Percentiles rank a stretch among this genome's conserved stretches.
phyloP scores from a whole-genome alignment of 2,329 filamentous ascomycete species.

The Pseudocercospora fijiensis region DNA sequence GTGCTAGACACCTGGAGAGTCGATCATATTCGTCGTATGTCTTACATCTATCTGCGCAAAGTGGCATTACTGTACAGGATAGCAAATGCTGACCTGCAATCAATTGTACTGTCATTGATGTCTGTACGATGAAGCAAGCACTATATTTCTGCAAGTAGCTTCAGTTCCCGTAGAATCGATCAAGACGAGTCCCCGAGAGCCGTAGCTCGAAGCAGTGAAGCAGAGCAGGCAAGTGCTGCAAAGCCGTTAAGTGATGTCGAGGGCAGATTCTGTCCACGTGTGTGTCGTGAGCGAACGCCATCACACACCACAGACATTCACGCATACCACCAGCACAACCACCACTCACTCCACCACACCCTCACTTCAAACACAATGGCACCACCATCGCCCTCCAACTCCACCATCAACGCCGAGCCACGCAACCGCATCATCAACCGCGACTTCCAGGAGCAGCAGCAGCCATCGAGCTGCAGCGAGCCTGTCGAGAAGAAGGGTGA shows the following conservation, averaged over 20 bases:
- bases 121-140: too few relatives aligned
- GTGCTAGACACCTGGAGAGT: too few relatives aligned
- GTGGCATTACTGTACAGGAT: too few relatives aligned
- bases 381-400: background rate
- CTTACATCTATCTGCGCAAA: too few relatives aligned
- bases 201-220: background rate
- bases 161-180: too few relatives aligned
- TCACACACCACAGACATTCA: background rate
- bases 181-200: too few relatives aligned
- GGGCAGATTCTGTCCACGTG: background rate
- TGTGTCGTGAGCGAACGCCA: background rate
- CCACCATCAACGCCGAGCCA: background rate
- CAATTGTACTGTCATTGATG: too few relatives aligned
- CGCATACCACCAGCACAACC: background rate
- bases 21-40: too few relatives aligned
- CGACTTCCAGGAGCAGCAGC: background rate
- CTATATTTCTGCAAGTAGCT: too few relatives aligned
- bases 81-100: too few relatives aligned
- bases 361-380: background rate
- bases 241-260: background rate
- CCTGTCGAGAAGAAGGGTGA: background rate
- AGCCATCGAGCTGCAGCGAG: background rate
- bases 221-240: background rate
- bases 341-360: background rate
- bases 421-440: background rate